A percentile compares a stretch with the other conserved stretches of the same genome.
phyloP scores from a whole-genome alignment of 2,329 filamentous ascomycete species.

The Pestalotiopsis sp. region DNA sequence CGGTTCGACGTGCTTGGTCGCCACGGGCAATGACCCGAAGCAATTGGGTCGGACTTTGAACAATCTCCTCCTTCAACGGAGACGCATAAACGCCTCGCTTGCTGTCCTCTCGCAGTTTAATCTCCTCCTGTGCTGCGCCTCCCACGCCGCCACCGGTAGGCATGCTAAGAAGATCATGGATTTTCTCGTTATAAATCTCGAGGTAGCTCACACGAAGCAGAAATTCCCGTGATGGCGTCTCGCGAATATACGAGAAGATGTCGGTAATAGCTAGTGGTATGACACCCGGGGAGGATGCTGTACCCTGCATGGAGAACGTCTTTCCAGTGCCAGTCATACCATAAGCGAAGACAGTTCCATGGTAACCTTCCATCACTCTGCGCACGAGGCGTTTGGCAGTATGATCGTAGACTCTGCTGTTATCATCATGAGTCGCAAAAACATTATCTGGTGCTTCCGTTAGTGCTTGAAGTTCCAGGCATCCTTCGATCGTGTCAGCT shows the following conservation, averaged over 20 bases:
- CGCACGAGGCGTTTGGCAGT: slow-evolving; percentile 92
- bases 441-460: slow-evolving; percentile 75
- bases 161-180: slow-evolving; percentile 88
- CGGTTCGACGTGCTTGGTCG: slow-evolving; percentile 85
- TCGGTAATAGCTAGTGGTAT: slow-evolving; percentile 97
- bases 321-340: slow-evolving; percentile 99
- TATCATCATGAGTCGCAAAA: slow-evolving; percentile 91
- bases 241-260: slow-evolving; percentile 98
- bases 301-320: slow-evolving; percentile 99
- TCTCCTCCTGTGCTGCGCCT: slow-evolving; percentile 76
- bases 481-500: slow-evolving; percentile 29
- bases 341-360: slow-evolving; percentile 97
- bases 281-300: slow-evolving; percentile 90
- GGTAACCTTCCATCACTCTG: slow-evolving; percentile 98
- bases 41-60: slow-evolving; percentile 95
- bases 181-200: slow-evolving; percentile 98
- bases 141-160: slow-evolving; percentile 61
- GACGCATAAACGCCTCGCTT: slow-evolving; percentile 96
- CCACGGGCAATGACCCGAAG: slow-evolving; percentile 92
- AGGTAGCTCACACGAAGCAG: slow-evolving; percentile 94
- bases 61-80: slow-evolving; percentile 96
- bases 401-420: slow-evolving; percentile 91
- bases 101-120: slow-evolving; percentile 94
- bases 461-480: slow-evolving; percentile 12
- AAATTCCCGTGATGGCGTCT: slow-evolving; percentile 94